These are phyloP conservation scores for Hygrophoropsis aurantiaca DNA, from an alignment of 768 basidiomycete genomes.

Conservation along the genomic window DNA sequence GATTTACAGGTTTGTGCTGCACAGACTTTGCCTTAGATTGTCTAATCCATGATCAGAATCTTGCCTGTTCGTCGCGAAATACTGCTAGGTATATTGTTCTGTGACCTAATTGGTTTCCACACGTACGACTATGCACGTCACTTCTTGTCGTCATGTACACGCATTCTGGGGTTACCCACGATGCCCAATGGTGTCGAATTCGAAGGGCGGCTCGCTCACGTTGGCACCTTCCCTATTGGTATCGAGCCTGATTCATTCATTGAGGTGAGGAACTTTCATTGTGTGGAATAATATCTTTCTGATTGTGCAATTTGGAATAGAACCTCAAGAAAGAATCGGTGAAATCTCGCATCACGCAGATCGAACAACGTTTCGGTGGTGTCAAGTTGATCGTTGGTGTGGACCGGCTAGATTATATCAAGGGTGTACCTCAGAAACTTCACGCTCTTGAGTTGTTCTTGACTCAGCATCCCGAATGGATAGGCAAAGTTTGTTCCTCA, in stretches of 20 bases:
- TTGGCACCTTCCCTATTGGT: constrained; percentile 98
- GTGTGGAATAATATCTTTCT: constrained; percentile 6
- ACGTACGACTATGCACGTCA: constrained; percentile 99
- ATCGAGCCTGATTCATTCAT: constrained; percentile 94
- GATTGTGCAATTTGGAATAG: constrained; percentile 32
- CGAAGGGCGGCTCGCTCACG: constrained; percentile 91
- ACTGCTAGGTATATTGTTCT: constrained; percentile 92
- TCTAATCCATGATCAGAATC: constrained; percentile 53
- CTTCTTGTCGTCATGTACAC: constrained; percentile 97
- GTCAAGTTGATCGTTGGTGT: constrained; percentile 98
- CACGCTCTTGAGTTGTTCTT: constrained; percentile 97
- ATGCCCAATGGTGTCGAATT: constrained; percentile 99
- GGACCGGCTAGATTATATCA: constrained; percentile 98
- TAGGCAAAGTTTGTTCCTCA: constrained; percentile 74
- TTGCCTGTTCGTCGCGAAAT: constrained; percentile 97
- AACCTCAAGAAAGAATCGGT: constrained; percentile 81
- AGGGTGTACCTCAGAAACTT: constrained; percentile 98
- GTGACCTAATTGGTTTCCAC: constrained; percentile 98
- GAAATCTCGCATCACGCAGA: constrained; percentile 72
- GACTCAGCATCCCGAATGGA: constrained; percentile 98
- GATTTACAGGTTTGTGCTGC: constrained; percentile 80
- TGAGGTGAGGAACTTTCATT: constrained; percentile 45
- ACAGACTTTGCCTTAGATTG: constrained; percentile 8
- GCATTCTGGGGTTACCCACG: constrained; percentile 90
- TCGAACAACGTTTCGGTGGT: constrained; percentile 89